phyloP scores from a whole-genome alignment of 345 rosid species.

The Mallotus nudiflorus region DNA sequence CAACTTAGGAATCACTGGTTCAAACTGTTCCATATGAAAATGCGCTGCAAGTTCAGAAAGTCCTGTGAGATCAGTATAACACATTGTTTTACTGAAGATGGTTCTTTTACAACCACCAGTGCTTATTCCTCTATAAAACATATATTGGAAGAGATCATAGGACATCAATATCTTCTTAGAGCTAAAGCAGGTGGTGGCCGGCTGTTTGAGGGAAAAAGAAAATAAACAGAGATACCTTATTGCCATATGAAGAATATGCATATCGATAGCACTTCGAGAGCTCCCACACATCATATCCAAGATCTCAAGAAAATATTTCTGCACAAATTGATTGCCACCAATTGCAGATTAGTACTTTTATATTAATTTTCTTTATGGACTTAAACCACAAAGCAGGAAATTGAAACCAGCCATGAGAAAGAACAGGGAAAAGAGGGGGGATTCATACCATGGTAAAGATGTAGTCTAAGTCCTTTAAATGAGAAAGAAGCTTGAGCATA shows the following conservation, averaged over 20 bases:
- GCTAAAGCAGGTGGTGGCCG: slow-evolving; percentile 5
- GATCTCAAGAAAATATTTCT: slow-evolving; percentile 78
- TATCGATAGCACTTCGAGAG: slow-evolving; percentile 51
- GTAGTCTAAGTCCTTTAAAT: slow-evolving; percentile 59
- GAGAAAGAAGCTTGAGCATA: slow-evolving; percentile 70
- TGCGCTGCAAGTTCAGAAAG: neutral
- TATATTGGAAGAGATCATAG: too few relatives aligned
- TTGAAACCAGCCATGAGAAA: slow-evolving; percentile 3
- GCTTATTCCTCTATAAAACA: too few relatives aligned
- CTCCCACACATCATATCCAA: slow-evolving; percentile 75
- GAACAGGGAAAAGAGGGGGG: too few relatives aligned
- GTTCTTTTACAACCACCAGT: neutral
- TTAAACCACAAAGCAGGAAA: slow-evolving; percentile 7
- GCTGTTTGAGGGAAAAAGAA: slow-evolving; percentile 1
- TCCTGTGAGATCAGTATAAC: neutral
- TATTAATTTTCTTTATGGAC: neutral
- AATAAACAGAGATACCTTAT: slow-evolving; percentile 49
- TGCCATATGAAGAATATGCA: slow-evolving; percentile 72
- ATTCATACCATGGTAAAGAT: slow-evolving; percentile 65
- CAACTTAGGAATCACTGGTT: neutral
- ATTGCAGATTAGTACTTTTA: slow-evolving; percentile 7
- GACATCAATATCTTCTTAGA: neutral
- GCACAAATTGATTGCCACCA: slow-evolving; percentile 27
- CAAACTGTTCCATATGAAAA: neutral
- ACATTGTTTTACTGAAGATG: neutral